Percentiles rank a stretch among this genome's conserved stretches.
These are phyloP conservation scores for Astrothelium macrocarpum DNA, from an alignment of 495 filamentous ascomycete species.

Conservation along the genomic window DNA sequence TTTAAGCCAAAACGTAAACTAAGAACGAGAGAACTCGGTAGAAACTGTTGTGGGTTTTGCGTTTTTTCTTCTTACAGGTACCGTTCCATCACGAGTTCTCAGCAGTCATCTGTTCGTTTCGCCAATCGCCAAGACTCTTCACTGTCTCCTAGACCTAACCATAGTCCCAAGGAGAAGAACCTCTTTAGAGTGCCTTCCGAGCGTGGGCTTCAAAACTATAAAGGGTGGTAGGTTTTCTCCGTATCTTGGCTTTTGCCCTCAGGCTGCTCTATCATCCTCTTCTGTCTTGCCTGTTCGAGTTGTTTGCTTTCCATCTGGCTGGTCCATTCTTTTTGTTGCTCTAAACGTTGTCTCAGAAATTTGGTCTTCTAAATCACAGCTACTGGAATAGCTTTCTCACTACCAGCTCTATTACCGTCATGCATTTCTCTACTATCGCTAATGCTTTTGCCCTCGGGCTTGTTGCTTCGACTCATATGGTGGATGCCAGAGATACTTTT, in stretches of 20 bases:
- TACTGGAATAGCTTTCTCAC: not conserved
- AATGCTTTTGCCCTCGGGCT: not conserved
- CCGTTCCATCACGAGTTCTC: not conserved
- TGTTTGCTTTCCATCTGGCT: slow-evolving; percentile 2
- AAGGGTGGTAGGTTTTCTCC: not conserved
- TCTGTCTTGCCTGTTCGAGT: not conserved
- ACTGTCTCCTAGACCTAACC: not conserved
- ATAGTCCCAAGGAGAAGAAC: not conserved
- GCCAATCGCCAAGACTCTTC: not conserved
- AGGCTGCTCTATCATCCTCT: not conserved
- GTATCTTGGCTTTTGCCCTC: slow-evolving; percentile 1
- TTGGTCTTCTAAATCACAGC: not conserved
- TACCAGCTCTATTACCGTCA: not conserved
- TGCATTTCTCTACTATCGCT: slow-evolving; percentile 1
- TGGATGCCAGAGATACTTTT: not conserved
- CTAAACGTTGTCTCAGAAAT: not conserved
- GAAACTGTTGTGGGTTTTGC: not conserved
- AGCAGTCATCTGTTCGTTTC: not conserved
- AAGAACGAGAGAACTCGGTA: not conserved
- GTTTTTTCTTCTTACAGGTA: slow-evolving; percentile 4
- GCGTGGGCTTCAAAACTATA: not conserved
- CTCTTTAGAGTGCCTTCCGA: not conserved
- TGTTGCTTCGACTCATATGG: not conserved
- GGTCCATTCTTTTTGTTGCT: slow-evolving; percentile 1
- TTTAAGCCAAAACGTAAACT: not conserved